These are phyloP conservation scores for Elaeis oleifera DNA, from an alignment of 202 grass and related monocot species.

Conservation along the genomic window DNA sequence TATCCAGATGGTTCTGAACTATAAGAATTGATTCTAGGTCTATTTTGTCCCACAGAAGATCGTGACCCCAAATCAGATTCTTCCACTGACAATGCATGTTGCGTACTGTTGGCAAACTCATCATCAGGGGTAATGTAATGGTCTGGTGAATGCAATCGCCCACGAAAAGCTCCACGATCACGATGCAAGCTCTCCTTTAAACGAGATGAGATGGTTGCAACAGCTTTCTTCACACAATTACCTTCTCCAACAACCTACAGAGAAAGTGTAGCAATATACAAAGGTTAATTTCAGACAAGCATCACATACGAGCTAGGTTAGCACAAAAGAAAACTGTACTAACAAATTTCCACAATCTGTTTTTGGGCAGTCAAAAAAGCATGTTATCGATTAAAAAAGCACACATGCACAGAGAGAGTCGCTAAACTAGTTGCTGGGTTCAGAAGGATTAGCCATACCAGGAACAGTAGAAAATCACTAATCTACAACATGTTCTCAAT, in stretches of 20 bases:
- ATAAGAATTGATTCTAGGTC: conserved; percentile 49
- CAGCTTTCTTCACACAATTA: conserved; percentile 76
- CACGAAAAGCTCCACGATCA: conserved; percentile 69
- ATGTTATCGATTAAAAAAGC: not conserved
- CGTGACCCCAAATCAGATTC: conserved; percentile 40
- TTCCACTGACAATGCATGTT: conserved; percentile 43
- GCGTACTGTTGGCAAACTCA: conserved; percentile 46
- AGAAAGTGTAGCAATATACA: no score
- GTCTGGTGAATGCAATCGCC: conserved; percentile 62
- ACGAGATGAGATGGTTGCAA: conserved; percentile 66
- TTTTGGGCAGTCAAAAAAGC: no score
- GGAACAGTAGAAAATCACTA: no score
- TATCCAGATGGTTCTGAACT: conserved; percentile 51
- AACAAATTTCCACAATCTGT: no score
- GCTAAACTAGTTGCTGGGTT: not conserved
- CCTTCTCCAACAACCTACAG: conserved; percentile 77
- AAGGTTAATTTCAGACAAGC: no score
- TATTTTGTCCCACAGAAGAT: conserved; percentile 31
- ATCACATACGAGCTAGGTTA: no score
- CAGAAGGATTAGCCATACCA: no score
- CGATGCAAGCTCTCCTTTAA: conserved; percentile 94
- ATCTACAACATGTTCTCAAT: no score
- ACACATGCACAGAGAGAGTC: conserved; percentile 10
- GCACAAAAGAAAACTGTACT: no score
- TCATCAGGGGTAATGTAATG: conserved; percentile 44